Evolutionary conservation across 2,329 filamentous ascomycete genomes (phyloP).

Genomic region (Nothophoma quercina): DNA sequence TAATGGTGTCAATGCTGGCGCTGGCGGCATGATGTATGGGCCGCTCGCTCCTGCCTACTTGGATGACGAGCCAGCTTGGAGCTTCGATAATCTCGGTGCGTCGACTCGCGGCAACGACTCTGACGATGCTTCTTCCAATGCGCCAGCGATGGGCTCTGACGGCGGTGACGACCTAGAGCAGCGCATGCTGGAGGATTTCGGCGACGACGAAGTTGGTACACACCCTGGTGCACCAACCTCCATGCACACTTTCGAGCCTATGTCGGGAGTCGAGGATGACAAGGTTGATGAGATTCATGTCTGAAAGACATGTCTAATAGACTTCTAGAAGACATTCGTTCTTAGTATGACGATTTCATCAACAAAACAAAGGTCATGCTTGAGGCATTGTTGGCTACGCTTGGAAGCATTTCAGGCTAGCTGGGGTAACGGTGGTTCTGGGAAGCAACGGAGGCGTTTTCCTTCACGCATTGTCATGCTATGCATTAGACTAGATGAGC

Average conservation of each 20-base stretch:
- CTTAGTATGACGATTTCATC: no score
- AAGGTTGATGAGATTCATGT: constrained; percentile 33
- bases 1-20: constrained; percentile 14
- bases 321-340: no score
- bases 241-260: constrained; percentile 24
- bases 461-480: constrained; percentile 8
- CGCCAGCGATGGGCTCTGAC: constrained; percentile 28
- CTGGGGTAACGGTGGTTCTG: not conserved
- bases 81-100: constrained; percentile 23
- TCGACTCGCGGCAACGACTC: constrained; percentile 11
- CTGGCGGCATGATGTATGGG: constrained; percentile 14
- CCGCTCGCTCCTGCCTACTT: constrained; percentile 13
- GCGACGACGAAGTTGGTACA: constrained; percentile 29
- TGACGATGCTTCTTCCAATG: constrained; percentile 35
- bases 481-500: constrained; percentile 18
- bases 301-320: no score
- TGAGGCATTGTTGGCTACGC: not conserved
- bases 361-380: not conserved
- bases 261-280: constrained; percentile 26
- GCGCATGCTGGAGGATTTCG: constrained; percentile 25
- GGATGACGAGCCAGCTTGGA: constrained; percentile 30
- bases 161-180: constrained; percentile 21
- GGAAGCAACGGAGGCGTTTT: not conserved
- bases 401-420: not conserved
- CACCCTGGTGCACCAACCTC: constrained; percentile 32